Base-by-base conservation (phyloP, 371 early-diverging fungal species). In the Phascolomyces articulosus region DNA sequence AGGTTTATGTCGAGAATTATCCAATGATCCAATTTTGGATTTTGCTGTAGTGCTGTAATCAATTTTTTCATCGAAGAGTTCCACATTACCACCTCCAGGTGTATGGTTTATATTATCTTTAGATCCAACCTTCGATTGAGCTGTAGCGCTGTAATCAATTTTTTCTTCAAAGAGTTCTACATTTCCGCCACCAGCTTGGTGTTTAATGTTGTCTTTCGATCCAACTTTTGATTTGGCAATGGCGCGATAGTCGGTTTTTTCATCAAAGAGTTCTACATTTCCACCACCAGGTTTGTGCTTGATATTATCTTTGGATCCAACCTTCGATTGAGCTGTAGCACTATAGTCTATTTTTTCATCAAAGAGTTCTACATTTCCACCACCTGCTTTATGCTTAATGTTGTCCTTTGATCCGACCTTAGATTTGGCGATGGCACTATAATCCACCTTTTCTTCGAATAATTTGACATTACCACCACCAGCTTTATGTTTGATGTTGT, bases 401-500 rank as follows among this genome's bases (percentile, higher is more conserved):
- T 65, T 70, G 31, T 70, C 70, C 44, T 59, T 44, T 24, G 58
- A 58, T 38, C 70, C 70, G 4, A 70, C 70, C 26, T 65, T 65
- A 38, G 70, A 53, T 41, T 70, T 40, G 26, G 66, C 65, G 27
- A 58, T 23, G 3, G 20, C 26, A 51, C 13, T 51, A 24, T 23
- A 51, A 23, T 20, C 20, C 4, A 55, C 15, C 20, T 58, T 34
- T 44, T 70, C 53, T 10, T 70, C 26, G 40, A 54, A 70, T 13
- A 70, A 40, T 29, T 70, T 65, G 41, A 40, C 62, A 16, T 65
- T 23, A n/a, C 65, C 65, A 8, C 70, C 70, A 51, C 64, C 66
- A 20, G 66, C 60, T 23, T 66, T 70, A 28, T 70, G 71, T 18
- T 66, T 62, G 41, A 63, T 63, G 24, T 70, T 70, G 21, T 70